These are phyloP conservation scores for Alternaria metachromatica DNA, from an alignment of 2,329 filamentous ascomycete genomes.

Conservation along the genomic window DNA sequence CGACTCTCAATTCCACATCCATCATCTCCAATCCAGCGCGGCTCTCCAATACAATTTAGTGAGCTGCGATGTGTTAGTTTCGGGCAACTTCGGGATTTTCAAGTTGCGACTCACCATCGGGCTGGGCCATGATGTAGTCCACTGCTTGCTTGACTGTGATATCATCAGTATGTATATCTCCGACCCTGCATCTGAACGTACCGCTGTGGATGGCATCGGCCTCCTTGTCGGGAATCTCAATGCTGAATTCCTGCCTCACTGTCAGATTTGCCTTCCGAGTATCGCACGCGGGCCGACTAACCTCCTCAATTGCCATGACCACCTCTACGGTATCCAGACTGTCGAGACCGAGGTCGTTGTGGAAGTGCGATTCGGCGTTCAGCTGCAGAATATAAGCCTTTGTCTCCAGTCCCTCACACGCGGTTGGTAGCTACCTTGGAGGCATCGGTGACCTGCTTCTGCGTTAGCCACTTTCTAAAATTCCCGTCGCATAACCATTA, in stretches of 20 bases:
- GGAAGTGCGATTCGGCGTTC: conserved; percentile 83
- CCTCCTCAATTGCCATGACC: conserved; percentile 99
- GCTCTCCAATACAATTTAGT: conserved; percentile 33
- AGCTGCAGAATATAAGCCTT: conserved; percentile 65
- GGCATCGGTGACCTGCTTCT: conserved; percentile 65
- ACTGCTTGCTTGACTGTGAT: conserved; percentile 86
- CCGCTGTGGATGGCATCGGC: conserved; percentile 92
- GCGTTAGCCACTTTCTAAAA: conserved; percentile 35
- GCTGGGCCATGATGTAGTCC: conserved; percentile 90
- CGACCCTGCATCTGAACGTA: conserved; percentile 58
- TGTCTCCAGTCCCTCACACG: background rate
- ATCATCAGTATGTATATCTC: conserved; percentile 41
- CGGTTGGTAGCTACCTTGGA: conserved; percentile 58
- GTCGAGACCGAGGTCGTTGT: conserved; percentile 96
- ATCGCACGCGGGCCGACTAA: conserved; percentile 50
- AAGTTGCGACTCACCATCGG: conserved; percentile 71
- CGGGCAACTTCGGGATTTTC: conserved; percentile 27
- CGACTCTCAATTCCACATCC: conserved; percentile 39
- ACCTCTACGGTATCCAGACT: conserved; percentile 98
- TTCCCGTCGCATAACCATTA: conserved; percentile 52
- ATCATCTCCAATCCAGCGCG: conserved; percentile 30
- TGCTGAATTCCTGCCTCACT: conserved; percentile 72
- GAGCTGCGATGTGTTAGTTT: conserved; percentile 40
- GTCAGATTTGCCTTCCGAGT: conserved; percentile 17
- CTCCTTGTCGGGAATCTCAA: conserved; percentile 98